A percentile compares a stretch with the other conserved stretches of the same genome.
Conservation (phyloP, 129 eudicot genomes). For the Lactuca sativa region DNA sequence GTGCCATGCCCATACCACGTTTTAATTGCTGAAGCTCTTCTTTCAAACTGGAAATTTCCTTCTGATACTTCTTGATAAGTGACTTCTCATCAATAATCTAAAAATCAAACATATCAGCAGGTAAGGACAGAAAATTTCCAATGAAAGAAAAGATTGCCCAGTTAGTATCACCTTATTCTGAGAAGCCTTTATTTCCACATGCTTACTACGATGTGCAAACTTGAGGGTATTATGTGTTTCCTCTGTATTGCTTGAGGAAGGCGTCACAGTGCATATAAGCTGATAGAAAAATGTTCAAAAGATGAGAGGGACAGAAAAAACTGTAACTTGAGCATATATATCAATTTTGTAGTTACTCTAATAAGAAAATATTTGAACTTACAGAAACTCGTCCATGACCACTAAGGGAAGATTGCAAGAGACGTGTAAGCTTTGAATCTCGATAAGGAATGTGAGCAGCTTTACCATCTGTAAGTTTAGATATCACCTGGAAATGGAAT, state of each 20-base stretch:
- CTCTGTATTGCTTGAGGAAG: slow-evolving; percentile 77
- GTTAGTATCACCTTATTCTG: slow-evolving; percentile 67
- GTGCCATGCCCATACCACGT: slow-evolving; percentile 63
- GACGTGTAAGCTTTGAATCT: slow-evolving; percentile 85
- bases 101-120: slow-evolving; percentile 1
- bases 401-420: slow-evolving; percentile 90
- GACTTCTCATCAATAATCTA: slow-evolving; percentile 90
- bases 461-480: slow-evolving; percentile 75
- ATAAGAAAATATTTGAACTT: slow-evolving; percentile 36
- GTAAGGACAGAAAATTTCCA: slow-evolving; percentile 20
- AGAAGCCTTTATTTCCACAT: slow-evolving; percentile 73
- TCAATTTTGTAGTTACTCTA: too few species aligned
- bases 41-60: slow-evolving; percentile 68
- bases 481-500: slow-evolving; percentile 56
- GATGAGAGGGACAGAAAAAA: neutral
- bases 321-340: too few species aligned
- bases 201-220: slow-evolving; percentile 81
- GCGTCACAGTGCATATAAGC: slow-evolving; percentile 94
- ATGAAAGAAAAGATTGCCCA: slow-evolving; percentile 4
- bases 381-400: slow-evolving; percentile 92
- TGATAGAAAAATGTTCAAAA: slow-evolving; percentile 30
- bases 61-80: slow-evolving; percentile 81
- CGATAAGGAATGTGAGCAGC: slow-evolving; percentile 87
- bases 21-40: slow-evolving; percentile 77
- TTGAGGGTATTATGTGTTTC: slow-evolving; percentile 89